Evolutionary conservation across 2,329 filamentous ascomycete genomes (phyloP).

Genomic region (Penicillium sp.): DNA sequence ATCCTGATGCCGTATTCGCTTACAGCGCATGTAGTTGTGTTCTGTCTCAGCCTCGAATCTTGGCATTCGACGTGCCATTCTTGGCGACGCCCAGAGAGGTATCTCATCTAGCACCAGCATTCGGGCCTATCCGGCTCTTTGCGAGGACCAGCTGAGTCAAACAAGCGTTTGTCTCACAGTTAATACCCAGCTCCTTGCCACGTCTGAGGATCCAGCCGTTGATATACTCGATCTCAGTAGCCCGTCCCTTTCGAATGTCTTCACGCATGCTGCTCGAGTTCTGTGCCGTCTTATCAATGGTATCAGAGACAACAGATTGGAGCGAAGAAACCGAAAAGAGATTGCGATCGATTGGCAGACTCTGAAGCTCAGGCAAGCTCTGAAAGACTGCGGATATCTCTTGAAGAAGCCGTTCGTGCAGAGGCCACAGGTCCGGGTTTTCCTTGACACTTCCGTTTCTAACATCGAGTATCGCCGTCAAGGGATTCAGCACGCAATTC

Average conservation of each 20-base stretch:
- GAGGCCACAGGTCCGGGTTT: slow-evolving; percentile 5
- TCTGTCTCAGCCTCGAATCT: background rate
- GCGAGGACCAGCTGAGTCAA: slow-evolving; percentile 14
- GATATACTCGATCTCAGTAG: slow-evolving; percentile 16
- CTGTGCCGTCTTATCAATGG: slow-evolving; percentile 13
- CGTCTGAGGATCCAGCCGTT: slow-evolving; percentile 16
- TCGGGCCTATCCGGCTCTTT: slow-evolving; percentile 3
- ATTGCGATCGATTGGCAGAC: slow-evolving; percentile 2
- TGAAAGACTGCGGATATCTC: slow-evolving; percentile 14
- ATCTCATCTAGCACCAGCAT: background rate
- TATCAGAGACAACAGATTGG: slow-evolving; percentile 9
- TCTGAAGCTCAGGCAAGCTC: slow-evolving; percentile 5
- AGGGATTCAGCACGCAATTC: slow-evolving; percentile 16
- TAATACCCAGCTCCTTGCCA: slow-evolving; percentile 10
- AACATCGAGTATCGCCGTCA: slow-evolving; percentile 15
- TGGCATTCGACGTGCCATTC: background rate
- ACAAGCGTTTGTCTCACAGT: slow-evolving; percentile 9
- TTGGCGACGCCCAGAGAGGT: background rate
- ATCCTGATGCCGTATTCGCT: background rate
- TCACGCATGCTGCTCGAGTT: slow-evolving; percentile 20
- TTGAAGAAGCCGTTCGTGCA: slow-evolving; percentile 3
- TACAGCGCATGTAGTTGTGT: background rate
- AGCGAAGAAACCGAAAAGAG: slow-evolving; percentile 8
- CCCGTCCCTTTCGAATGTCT: slow-evolving; percentile 12
- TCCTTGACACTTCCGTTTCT: slow-evolving; percentile 12